These are phyloP conservation scores for Setaria viridis DNA, from an alignment of 202 grass and related monocot genomes.

Conservation along the genomic window DNA sequence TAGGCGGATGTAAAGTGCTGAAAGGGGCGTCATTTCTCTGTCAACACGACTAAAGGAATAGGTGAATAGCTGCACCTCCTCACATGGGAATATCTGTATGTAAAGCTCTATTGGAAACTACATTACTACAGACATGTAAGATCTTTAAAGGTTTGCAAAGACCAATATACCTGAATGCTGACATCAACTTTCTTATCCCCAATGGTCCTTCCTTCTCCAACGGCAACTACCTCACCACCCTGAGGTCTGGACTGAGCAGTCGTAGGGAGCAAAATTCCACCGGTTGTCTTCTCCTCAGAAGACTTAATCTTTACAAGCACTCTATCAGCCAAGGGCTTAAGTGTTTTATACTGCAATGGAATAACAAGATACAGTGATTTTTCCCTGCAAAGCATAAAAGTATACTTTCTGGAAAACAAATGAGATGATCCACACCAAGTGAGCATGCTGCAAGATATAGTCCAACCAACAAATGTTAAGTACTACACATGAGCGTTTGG, in stretches of 20 bases:
- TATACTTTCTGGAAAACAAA: constrained; percentile 23
- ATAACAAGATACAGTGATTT: constrained; percentile 33
- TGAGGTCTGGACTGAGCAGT: constrained; percentile 67
- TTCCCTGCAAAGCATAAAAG: neutral
- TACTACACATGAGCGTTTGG: neutral
- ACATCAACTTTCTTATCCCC: constrained; percentile 69
- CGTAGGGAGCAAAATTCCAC: constrained; percentile 78
- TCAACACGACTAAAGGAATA: neutral
- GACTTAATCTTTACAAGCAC: constrained; percentile 79
- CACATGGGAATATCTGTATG: neutral
- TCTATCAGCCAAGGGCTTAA: constrained; percentile 77
- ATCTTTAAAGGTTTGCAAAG: neutral
- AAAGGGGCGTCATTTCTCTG: neutral
- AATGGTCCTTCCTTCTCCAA: constrained; percentile 70
- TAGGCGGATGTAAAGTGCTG: neutral
- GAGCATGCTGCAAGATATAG: neutral
- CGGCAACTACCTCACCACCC: constrained; percentile 72
- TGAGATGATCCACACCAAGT: neutral
- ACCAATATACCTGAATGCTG: constrained; percentile 67
- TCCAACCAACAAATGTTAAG: neutral
- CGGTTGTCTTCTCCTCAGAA: constrained; percentile 74
- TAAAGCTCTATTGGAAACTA: constrained; percentile 21
- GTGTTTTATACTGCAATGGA: constrained; percentile 60
- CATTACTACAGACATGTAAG: neutral
- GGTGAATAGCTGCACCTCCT: constrained; percentile 1